A percentile compares a stretch with the other conserved stretches of the same genome.
Conservation (phyloP, 2,329 filamentous ascomycete genomes). For the Sphaerostilbella broomeana region DNA sequence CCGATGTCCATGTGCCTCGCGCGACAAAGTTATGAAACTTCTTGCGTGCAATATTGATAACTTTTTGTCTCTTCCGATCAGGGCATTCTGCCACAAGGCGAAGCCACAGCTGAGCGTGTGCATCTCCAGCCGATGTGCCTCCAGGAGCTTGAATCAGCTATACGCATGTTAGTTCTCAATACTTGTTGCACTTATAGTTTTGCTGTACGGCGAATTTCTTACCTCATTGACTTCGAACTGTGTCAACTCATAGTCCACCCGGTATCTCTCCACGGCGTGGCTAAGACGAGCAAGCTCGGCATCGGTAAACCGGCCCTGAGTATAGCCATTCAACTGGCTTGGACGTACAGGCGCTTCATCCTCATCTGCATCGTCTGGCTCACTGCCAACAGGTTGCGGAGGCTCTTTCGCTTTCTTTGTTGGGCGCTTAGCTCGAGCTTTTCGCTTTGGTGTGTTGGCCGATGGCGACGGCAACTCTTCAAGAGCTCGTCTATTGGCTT, state of each 20-base stretch:
- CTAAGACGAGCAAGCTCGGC: conserved; percentile 37
- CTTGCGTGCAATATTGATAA: conserved; percentile 52
- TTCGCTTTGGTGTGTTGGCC: conserved; percentile 26
- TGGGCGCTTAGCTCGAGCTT: conserved; percentile 23
- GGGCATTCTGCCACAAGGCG: conserved; percentile 42
- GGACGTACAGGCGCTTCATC: conserved; percentile 9
- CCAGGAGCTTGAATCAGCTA: conserved; percentile 32
- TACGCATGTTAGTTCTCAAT: no score
- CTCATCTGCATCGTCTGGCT: conserved; percentile 16
- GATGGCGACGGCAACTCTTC: conserved; percentile 28
- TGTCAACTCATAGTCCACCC: conserved; percentile 35
- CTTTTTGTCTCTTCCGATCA: conserved; percentile 43
- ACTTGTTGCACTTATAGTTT: no score
- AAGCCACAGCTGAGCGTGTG: conserved; percentile 43
- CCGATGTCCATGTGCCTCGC: conserved; percentile 38
- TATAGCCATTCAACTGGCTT: conserved; percentile 24
- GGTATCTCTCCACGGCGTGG: conserved; percentile 38
- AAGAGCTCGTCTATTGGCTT: conserved; percentile 13
- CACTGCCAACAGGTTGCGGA: conserved; percentile 20
- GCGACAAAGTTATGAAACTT: conserved; percentile 60
- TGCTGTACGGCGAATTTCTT: conserved; percentile 15
- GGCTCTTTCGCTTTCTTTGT: conserved; percentile 19
- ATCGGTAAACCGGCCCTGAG: conserved; percentile 37
- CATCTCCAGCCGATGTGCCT: conserved; percentile 29
- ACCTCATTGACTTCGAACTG: conserved; percentile 43